Conservation (phyloP, 495 filamentous ascomycete species). For the Hypomontagnella monticulosa region DNA sequence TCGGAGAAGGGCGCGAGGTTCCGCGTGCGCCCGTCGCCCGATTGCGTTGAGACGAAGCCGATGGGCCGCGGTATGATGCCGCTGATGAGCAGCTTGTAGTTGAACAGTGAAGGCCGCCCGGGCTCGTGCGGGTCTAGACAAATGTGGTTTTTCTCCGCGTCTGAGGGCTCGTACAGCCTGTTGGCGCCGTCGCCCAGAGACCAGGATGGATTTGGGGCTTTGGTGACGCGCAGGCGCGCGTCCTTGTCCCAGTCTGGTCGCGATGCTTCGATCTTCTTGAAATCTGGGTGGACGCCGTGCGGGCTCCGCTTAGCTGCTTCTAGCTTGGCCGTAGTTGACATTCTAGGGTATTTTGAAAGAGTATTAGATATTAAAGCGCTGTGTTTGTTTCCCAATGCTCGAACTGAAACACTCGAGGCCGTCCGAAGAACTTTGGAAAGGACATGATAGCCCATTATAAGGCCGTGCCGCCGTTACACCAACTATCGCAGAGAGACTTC, state of each 20-base stretch:
- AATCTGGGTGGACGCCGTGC: conserved; percentile 66
- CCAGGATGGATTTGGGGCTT: conserved; percentile 81
- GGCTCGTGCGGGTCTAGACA: conserved; percentile 83
- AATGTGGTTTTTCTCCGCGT: conserved; percentile 68
- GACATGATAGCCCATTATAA: conserved; percentile 2
- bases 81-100: conserved; percentile 94
- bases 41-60: conserved; percentile 63
- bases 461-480: no score
- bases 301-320: conserved; percentile 68
- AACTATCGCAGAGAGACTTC: no score
- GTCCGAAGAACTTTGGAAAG: neutral
- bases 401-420: conserved; percentile 1
- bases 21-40: conserved; percentile 51
- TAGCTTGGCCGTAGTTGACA: conserved; percentile 47
- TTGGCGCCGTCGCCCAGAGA: conserved; percentile 80
- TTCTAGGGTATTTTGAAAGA: conserved; percentile 33
- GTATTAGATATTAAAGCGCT: neutral
- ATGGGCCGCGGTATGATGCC: conserved; percentile 85
- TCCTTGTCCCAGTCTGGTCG: conserved; percentile 71
- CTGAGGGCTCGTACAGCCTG: conserved; percentile 48
- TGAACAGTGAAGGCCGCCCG: conserved; percentile 71
- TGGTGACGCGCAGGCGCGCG: conserved; percentile 67
- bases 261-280: conserved; percentile 77
- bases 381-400: neutral
- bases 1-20: conserved; percentile 93